Base-by-base conservation (phyloP, 2,329 filamentous ascomycete species). In the Macrophomina tecta region DNA sequence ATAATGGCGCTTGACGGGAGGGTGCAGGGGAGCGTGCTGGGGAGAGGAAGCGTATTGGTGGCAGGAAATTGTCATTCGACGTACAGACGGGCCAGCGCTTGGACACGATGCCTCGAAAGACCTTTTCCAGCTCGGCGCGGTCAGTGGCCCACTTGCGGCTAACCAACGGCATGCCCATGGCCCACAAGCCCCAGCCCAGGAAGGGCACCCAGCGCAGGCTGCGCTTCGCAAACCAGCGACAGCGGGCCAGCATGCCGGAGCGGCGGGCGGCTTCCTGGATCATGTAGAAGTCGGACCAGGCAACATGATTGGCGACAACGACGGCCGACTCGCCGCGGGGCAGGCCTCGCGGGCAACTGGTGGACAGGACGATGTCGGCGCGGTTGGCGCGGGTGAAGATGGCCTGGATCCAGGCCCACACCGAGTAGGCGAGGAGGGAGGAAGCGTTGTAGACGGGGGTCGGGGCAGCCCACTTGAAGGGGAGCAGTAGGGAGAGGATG, bases 241-340 rank as follows among this genome's bases (percentile, higher is more conserved):
- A 88, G 61, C 85, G 80, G n/a, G 84, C 81, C 7, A 89, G 81
- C 88, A 90, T 90, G 65, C 81, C 82, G 12, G 84, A 77, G 49
- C 79, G 79, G 56, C 83, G 71, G 14, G 87, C 87, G 49, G 88
- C 75, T 45, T 83, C 82, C 75, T 90, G 86, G 69, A 89, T 86
- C 80, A 89, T 83, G 78, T 88, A 90, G 73, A 90, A 89, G 75
- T 89, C 87, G 66, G 82, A 80, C 87, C 87, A 89, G 62, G 81
- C 82, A 46, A 88, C 83, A 75, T 89, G 87, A 73, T 89, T 88
- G 64, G 83, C 79, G 64, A 89, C 77, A 38, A 89, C 84, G 64
- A 90, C 83, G 64, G 86, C 87, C 32, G 84, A 87, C 75, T 90
- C 87, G n/a, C 80, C 80, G 11, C 68, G 65, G 1, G 85, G 86